These are phyloP conservation scores for Erythrophleum ivorense DNA, from an alignment of 331 rosid species.

Conservation along the genomic window DNA sequence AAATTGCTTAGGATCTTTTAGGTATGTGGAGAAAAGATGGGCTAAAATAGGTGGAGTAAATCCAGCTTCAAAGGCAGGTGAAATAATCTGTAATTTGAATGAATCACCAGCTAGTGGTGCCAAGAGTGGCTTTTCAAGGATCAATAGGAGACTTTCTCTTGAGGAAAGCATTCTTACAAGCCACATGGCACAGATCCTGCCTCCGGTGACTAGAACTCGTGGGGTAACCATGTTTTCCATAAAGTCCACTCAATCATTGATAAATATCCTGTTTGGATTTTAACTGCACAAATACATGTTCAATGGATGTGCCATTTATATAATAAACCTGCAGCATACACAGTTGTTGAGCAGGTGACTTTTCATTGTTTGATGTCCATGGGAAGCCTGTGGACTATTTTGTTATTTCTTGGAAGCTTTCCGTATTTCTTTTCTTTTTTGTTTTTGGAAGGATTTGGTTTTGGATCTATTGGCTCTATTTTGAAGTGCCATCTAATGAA, in stretches of 20 bases:
- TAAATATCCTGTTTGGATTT: constrained; percentile 8
- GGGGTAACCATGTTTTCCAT: constrained; percentile 50
- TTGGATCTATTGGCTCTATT: neutral
- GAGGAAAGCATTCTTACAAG: constrained; percentile 72
- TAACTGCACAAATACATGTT: neutral
- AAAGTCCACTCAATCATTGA: constrained; percentile 14
- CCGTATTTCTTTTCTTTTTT: neutral
- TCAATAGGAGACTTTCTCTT: constrained; percentile 67
- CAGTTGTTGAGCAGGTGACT: constrained; percentile 1
- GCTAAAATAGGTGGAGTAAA: constrained; percentile 45
- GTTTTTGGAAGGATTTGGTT: neutral
- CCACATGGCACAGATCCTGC: constrained; percentile 45
- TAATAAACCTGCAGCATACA: neutral
- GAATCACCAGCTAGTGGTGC: constrained; percentile 40
- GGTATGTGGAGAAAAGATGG: constrained; percentile 84
- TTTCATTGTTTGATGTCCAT: constrained; percentile 5
- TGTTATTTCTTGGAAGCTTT: constrained; percentile 16
- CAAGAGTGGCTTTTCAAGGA: constrained; percentile 45
- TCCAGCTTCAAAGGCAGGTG: constrained; percentile 47
- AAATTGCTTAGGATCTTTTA: constrained; percentile 48
- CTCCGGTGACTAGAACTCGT: constrained; percentile 45
- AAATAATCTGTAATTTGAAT: constrained; percentile 35
- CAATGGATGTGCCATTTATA: constrained; percentile 3
- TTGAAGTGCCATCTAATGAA: neutral
- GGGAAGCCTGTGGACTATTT: neutral